These are phyloP conservation scores for Sherardia arvensis DNA, from an alignment of 257 asterid genomes.

Conservation along the genomic window DNA sequence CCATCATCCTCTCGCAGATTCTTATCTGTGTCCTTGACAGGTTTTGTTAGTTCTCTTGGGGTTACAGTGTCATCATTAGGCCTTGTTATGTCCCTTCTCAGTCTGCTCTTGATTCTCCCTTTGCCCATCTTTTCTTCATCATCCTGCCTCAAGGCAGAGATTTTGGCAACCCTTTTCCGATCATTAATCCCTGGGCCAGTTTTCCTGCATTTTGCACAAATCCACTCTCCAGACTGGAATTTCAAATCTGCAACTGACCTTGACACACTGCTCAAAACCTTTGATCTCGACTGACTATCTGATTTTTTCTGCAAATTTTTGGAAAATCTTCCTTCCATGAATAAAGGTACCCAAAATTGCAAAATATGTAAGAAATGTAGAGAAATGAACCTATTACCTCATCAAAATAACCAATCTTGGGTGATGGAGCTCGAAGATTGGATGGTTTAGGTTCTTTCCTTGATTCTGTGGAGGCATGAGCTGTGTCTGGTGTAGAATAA, in stretches of 20 bases:
- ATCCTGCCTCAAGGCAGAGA: conserved; percentile 12
- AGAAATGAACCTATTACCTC: conserved; percentile 28
- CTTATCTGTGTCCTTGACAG: not conserved
- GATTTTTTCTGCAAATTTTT: conserved; percentile 8
- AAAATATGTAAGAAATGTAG: not conserved
- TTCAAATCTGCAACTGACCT: conserved; percentile 6
- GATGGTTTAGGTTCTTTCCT: conserved; percentile 31
- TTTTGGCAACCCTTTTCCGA: conserved; percentile 13
- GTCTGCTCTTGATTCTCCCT: conserved; percentile 12
- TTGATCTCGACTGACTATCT: conserved; percentile 11
- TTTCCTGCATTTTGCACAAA: conserved; percentile 13
- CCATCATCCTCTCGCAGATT: conserved; percentile 7
- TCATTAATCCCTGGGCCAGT: conserved; percentile 13
- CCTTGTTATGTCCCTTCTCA: conserved; percentile 9
- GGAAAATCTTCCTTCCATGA: not conserved
- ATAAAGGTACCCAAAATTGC: not conserved
- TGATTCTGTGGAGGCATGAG: conserved; percentile 11
- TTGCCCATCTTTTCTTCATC: conserved; percentile 5
- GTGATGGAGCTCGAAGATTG: conserved; percentile 53
- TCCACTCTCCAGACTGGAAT: not conserved
- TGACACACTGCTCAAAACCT: conserved; percentile 2
- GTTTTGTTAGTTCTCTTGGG: not conserved
- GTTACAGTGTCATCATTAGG: conserved; percentile 2
- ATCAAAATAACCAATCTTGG: conserved; percentile 45
- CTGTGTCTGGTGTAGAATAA: not conserved